These are phyloP conservation scores for Schoenoplectus triqueter DNA, from an alignment of 202 grass and related monocot genomes.

Conservation along the genomic window DNA sequence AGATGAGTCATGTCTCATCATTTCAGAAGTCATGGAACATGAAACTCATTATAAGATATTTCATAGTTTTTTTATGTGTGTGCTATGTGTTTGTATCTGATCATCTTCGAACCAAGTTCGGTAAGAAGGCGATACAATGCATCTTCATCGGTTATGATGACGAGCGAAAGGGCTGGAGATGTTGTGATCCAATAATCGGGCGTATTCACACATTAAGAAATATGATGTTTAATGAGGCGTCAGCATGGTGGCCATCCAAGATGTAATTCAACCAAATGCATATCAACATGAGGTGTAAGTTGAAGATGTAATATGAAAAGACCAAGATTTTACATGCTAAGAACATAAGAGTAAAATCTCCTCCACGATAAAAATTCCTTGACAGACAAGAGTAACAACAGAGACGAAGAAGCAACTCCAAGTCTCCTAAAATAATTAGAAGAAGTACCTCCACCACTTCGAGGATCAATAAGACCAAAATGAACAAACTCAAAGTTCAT, in stretches of 20 bases:
- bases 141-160: constrained; percentile 38
- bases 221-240: constrained; percentile 37
- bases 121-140: constrained; percentile 7
- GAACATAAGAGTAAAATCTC: not conserved
- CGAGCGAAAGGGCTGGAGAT: constrained; percentile 34
- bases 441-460: not conserved
- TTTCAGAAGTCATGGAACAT: constrained; percentile 2
- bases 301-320: not conserved
- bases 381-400: not conserved
- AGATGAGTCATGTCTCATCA: not conserved
- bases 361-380: not conserved
- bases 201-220: constrained; percentile 23
- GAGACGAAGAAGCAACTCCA: not conserved
- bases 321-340: not conserved
- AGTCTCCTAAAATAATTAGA: not conserved
- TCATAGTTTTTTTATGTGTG: not conserved
- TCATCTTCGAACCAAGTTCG: constrained; percentile 24
- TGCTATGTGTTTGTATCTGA: constrained; percentile 30
- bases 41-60: not conserved
- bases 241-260: constrained; percentile 7
- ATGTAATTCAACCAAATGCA: not conserved
- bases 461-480: too few relatives aligned
- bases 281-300: not conserved
- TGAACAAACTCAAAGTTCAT: not conserved
- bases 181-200: constrained; percentile 24